phyloP scores from a whole-genome alignment of 192 early-diverging fungal species.

The Dimargaris cristalligena region DNA sequence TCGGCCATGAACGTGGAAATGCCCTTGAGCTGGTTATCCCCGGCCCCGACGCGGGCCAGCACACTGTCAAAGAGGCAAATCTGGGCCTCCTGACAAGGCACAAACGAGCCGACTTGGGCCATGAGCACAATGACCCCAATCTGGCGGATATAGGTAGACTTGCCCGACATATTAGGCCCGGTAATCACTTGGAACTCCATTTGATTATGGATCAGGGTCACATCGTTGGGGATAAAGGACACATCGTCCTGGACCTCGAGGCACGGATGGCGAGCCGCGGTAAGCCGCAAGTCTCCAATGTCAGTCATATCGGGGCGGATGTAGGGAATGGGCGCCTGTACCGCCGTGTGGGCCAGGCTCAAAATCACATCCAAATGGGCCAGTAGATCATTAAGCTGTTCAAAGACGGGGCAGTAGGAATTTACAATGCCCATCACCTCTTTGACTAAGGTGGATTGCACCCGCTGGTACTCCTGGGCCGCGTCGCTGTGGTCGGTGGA shows the following conservation, averaged over 20 bases:
- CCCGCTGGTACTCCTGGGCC: constrained; percentile 40
- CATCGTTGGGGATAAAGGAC: constrained; percentile 89
- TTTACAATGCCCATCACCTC: constrained; percentile 79
- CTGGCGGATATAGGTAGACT: constrained; percentile 93
- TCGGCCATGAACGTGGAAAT: constrained; percentile 95
- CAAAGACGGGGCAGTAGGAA: constrained; percentile 67
- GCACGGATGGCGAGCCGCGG: constrained; percentile 74
- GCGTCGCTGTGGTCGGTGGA: constrained; percentile 41
- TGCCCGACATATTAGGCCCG: constrained; percentile 98
- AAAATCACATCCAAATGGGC: constrained; percentile 78
- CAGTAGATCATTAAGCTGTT: constrained; percentile 52
- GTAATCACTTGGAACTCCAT: constrained; percentile 81
- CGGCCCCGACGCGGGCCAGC: constrained; percentile 82
- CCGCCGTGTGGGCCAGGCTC: constrained; percentile 73
- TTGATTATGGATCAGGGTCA: constrained; percentile 46
- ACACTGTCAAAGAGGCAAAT: constrained; percentile 74
- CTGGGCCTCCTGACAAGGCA: constrained; percentile 63
- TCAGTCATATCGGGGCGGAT: constrained; percentile 55
- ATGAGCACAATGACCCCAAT: constrained; percentile 84
- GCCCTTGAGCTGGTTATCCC: constrained; percentile 81
- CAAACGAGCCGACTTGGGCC: constrained; percentile 90
- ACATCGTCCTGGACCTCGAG: constrained; percentile 84
- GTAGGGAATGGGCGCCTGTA: constrained; percentile 70
- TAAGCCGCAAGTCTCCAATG: constrained; percentile 48
- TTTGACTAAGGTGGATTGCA: constrained; percentile 59